phyloP scores from a whole-genome alignment of 371 early-diverging fungal species.

The Actinomucor elegans region DNA sequence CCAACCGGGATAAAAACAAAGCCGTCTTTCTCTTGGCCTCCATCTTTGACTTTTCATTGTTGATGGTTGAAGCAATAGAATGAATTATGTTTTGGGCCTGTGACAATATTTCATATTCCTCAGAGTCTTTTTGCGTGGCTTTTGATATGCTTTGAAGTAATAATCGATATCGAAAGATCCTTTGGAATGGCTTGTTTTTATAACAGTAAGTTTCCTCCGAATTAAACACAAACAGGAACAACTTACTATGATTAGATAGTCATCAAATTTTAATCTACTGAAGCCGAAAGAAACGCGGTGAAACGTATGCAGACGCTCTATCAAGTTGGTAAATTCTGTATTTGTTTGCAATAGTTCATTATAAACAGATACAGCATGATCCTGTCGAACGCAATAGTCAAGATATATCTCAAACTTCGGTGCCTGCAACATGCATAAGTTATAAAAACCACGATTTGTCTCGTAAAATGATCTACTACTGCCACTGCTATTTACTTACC shows the following conservation, averaged over 20 bases:
- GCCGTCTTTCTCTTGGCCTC: conserved; percentile 39
- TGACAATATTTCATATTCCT: conserved; percentile 25
- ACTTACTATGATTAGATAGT: conserved; percentile 46
- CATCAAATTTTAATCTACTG: conserved; percentile 37
- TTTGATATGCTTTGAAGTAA: conserved; percentile 39
- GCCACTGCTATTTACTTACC: too few species aligned
- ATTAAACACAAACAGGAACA: neutral
- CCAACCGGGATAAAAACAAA: conserved; percentile 37
- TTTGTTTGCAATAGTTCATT: conserved; percentile 29
- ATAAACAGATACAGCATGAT: conserved; percentile 32
- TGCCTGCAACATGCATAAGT: conserved; percentile 23
- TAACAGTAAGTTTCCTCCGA: neutral
- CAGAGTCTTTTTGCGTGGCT: conserved; percentile 28
- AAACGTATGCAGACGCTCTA: conserved; percentile 26
- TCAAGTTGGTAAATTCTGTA: conserved; percentile 18
- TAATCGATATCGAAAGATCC: conserved; percentile 42
- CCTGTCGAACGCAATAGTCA: conserved; percentile 45
- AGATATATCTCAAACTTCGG: conserved; percentile 38
- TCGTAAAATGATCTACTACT: too few species aligned
- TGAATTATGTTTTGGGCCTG: conserved; percentile 37
- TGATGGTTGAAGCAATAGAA: conserved; percentile 26
- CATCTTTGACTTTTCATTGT: conserved; percentile 30
- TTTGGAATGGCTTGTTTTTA: conserved; percentile 44
- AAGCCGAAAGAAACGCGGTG: conserved; percentile 20
- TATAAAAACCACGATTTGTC: neutral